phyloP scores from a whole-genome alignment of 306 rosid genomes.

The Arachis stenosperma region DNA sequence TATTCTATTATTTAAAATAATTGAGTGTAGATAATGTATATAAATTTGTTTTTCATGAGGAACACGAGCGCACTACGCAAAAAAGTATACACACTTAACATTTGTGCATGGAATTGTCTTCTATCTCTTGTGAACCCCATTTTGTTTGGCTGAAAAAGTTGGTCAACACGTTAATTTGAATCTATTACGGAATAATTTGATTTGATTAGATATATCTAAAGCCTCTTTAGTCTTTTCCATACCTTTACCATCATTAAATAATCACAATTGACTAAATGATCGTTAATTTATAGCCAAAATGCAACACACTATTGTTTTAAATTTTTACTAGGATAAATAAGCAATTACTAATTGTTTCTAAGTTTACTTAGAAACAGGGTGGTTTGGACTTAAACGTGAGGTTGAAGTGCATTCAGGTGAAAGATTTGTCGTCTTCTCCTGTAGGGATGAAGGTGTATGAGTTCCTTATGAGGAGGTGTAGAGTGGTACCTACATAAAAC shows the following conservation, averaged over 20 bases:
- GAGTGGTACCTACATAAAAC: too few relatives aligned
- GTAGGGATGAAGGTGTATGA: too few relatives aligned
- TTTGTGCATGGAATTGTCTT: constrained; percentile 32
- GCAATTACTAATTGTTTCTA: too few relatives aligned
- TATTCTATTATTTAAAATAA: constrained; percentile 42
- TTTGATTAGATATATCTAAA: constrained; percentile 27
- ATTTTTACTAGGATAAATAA: not conserved
- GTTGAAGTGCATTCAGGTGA: too few relatives aligned
- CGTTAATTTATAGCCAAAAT: not conserved
- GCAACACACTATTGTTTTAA: not conserved
- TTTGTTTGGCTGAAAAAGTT: constrained; percentile 31
- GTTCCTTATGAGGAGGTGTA: too few relatives aligned
- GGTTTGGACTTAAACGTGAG: too few relatives aligned
- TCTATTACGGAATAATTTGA: constrained; percentile 44
- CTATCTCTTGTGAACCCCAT: constrained; percentile 29
- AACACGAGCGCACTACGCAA: constrained; percentile 50
- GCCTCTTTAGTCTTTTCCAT: not conserved
- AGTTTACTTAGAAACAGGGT: too few relatives aligned
- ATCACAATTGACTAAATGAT: constrained; percentile 18
- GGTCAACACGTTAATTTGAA: constrained; percentile 47
- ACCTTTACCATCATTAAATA: constrained; percentile 19
- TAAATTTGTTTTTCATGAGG: constrained; percentile 45
- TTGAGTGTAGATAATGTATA: constrained; percentile 19
- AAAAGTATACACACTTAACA: constrained; percentile 26
- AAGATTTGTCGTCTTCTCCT: too few relatives aligned